phyloP scores from a whole-genome alignment of 192 early-diverging fungal species.

The Spizellomyces sp. region DNA sequence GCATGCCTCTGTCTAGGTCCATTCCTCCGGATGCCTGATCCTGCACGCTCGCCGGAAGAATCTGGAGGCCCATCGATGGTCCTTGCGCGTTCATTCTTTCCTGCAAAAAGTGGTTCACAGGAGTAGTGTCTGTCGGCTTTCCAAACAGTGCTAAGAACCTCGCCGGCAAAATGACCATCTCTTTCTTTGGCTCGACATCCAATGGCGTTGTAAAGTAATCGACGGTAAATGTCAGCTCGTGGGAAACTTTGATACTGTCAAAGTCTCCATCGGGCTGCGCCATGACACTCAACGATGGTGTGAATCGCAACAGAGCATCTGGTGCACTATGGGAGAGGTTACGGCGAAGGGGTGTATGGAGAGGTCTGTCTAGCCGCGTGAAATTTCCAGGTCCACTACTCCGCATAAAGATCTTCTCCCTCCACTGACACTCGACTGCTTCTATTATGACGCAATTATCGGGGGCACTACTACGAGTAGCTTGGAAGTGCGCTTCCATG shows the following conservation, averaged over 20 bases:
- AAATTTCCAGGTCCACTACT: not conserved
- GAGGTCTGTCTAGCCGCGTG: slow-evolving; percentile 14
- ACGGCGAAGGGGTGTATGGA: slow-evolving; percentile 12
- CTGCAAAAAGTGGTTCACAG: not conserved
- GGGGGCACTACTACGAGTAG: not conserved
- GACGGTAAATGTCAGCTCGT: slow-evolving; percentile 22
- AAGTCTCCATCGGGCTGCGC: slow-evolving; percentile 19
- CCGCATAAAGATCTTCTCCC: slow-evolving; percentile 10
- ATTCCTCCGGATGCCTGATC: no score
- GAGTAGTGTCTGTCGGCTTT: not conserved
- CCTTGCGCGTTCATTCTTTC: not conserved
- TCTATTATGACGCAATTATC: slow-evolving; percentile 15
- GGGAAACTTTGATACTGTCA: slow-evolving; percentile 17
- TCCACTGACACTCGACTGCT: slow-evolving; percentile 21
- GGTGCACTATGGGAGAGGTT: not conserved
- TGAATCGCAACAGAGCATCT: not conserved
- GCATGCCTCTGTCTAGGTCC: not conserved
- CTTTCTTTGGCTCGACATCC: not conserved
- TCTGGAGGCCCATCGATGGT: not conserved
- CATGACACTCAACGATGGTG: slow-evolving; percentile 1
- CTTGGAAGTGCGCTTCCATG: slow-evolving; percentile 13
- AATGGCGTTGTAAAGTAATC: slow-evolving; percentile 15
- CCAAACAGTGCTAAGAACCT: not conserved
- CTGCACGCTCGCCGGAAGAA: not conserved
- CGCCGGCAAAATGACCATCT: slow-evolving; percentile 6